Evolutionary conservation across 163 green algal genomes (phyloP).

Genomic region (Volvox carteri): DNA sequence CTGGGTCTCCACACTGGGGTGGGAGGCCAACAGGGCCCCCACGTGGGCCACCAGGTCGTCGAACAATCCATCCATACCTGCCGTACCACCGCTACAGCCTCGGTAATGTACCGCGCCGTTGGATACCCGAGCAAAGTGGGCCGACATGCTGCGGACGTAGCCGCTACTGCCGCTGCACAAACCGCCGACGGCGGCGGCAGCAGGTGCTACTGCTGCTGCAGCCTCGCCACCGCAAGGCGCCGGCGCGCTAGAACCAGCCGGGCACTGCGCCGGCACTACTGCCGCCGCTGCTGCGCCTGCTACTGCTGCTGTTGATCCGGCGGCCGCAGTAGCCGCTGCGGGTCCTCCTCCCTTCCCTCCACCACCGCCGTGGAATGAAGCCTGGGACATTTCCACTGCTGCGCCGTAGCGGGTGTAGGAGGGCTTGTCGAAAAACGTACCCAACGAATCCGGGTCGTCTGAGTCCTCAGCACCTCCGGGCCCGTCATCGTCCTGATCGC

Average conservation of each 20-base stretch:
- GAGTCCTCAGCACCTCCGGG: no score
- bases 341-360: no score
- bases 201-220: no score
- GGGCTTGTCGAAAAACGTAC: constrained; percentile 33
- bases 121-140: background rate
- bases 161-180: background rate
- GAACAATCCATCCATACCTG: constrained; percentile 18
- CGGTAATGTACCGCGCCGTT: background rate
- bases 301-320: background rate
- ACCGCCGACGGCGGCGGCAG: background rate
- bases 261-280: background rate
- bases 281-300: background rate
- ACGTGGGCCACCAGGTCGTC: constrained; percentile 35
- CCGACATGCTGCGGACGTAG: constrained; percentile 25
- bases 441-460: constrained; percentile 5
- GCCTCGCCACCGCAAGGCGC: no score
- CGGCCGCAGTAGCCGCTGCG: background rate
- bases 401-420: constrained; percentile 20
- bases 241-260: no score
- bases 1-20: constrained; percentile 35
- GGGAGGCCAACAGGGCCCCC: constrained; percentile 19
- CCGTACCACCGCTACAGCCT: background rate
- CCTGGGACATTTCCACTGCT: constrained; percentile 3
- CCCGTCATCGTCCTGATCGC: no score
- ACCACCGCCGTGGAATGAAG: background rate